A percentile compares a stretch with the other conserved stretches of the same genome.
Evolutionary conservation across 192 early-diverging fungal species (phyloP).

Genomic region (Bifiguratus adelaidae): DNA sequence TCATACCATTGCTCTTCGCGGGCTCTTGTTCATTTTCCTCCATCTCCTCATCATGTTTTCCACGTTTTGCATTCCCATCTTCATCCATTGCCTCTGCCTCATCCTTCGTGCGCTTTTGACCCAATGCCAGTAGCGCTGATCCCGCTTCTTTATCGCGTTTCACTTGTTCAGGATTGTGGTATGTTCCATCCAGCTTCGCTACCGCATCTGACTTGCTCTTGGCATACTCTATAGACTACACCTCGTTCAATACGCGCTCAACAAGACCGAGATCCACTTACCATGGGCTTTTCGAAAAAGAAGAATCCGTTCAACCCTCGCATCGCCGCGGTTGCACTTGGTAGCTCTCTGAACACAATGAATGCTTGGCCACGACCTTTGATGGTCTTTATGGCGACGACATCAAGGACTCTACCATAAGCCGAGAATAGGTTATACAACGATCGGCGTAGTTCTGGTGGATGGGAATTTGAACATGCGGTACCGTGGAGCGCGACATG

Average conservation of each 20-base stretch:
- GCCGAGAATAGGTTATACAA: slow-evolving; percentile 81
- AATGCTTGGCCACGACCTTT: slow-evolving; percentile 94
- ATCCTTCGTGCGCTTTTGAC: slow-evolving; percentile 6
- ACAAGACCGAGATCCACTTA: slow-evolving; percentile 25
- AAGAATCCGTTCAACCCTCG: slow-evolving; percentile 80
- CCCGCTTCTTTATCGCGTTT: slow-evolving; percentile 5
- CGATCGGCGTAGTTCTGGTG: slow-evolving; percentile 49
- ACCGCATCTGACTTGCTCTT: slow-evolving; percentile 67
- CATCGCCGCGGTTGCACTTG: slow-evolving; percentile 75
- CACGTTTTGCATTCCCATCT: slow-evolving; percentile 2
- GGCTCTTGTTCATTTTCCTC: slow-evolving; percentile 7
- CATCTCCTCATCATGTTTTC: slow-evolving; percentile 9
- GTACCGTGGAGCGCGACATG: not conserved
- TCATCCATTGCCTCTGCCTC: slow-evolving; percentile 1
- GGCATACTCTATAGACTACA: slow-evolving; percentile 62
- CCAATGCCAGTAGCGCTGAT: slow-evolving; percentile 5
- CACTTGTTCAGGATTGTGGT: slow-evolving; percentile 6
- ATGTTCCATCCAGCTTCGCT: slow-evolving; percentile 56
- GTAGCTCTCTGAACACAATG: slow-evolving; percentile 79
- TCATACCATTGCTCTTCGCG: not conserved
- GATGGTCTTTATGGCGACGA: slow-evolving; percentile 71
- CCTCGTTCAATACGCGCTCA: not conserved
- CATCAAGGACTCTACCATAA: slow-evolving; percentile 79
- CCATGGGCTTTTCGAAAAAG: slow-evolving; percentile 76
- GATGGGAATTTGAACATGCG: not conserved